Evolutionary conservation across 1,139 yeast genomes (phyloP).

Genomic region (Kodamaea sp.): DNA sequence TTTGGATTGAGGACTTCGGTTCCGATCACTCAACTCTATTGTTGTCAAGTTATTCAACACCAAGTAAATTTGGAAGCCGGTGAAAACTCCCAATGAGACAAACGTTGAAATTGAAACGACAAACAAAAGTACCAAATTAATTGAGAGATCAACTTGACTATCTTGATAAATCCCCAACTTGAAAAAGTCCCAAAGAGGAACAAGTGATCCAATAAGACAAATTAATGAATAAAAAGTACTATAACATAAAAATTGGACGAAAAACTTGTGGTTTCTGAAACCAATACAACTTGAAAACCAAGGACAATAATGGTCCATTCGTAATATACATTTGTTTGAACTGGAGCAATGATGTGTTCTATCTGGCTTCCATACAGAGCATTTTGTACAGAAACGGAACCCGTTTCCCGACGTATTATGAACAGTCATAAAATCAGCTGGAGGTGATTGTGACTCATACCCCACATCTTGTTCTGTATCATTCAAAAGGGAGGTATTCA

Average conservation of each 20-base stretch:
- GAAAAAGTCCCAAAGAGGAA: conserved; percentile 43
- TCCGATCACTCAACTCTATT: conserved; percentile 64
- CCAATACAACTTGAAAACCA: conserved; percentile 95
- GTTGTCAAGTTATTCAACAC: conserved; percentile 69
- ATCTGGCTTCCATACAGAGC: conserved; percentile 90
- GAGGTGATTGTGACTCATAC: conserved; percentile 25
- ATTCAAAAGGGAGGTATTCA: conserved; percentile 1
- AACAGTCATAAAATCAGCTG: conserved; percentile 34
- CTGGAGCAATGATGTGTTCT: conserved; percentile 85
- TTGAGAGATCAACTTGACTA: conserved; percentile 42
- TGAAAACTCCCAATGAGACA: conserved; percentile 59
- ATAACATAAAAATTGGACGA: conserved; percentile 69
- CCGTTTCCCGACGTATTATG: conserved; percentile 17
- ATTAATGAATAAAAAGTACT: conserved; percentile 41
- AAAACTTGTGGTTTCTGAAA: conserved; percentile 70
- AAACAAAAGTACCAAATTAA: conserved; percentile 59
- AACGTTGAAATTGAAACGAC: conserved; percentile 60
- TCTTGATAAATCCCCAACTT: conserved; percentile 32
- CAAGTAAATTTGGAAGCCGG: conserved; percentile 57
- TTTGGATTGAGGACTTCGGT: conserved; percentile 25
- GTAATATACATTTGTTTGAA: conserved; percentile 65
- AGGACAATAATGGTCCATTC: conserved; percentile 94
- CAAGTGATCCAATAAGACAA: conserved; percentile 4
- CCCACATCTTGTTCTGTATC: conserved; percentile 2
- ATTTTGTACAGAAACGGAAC: conserved; percentile 64